phyloP scores from a whole-genome alignment of 2,329 filamentous ascomycete species.

The Talaromyces sp. region DNA sequence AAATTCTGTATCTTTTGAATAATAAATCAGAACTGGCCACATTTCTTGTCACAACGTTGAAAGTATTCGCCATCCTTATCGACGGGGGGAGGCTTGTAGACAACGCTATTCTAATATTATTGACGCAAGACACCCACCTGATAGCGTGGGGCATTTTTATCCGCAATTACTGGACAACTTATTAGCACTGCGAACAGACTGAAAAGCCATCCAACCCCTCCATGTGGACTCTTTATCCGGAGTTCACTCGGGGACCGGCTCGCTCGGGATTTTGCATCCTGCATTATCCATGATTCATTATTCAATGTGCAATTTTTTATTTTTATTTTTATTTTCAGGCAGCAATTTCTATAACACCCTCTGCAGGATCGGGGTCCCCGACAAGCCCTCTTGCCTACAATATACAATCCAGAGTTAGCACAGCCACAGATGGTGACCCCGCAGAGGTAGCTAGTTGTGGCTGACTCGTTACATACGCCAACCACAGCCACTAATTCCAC shows the following conservation, averaged over 20 bases:
- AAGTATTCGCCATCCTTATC: no score
- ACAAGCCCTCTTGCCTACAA: background rate
- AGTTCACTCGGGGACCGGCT: background rate
- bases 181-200: no score
- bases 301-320: no score
- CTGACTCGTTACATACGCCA: background rate
- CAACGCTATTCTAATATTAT: background rate
- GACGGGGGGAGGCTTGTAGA: no score
- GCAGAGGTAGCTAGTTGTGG: background rate
- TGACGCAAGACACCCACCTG: background rate
- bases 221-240: background rate
- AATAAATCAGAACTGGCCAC: no score
- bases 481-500: background rate
- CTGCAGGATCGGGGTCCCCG: background rate
- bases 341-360: background rate
- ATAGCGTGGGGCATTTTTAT: background rate
- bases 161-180: no score
- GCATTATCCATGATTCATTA: background rate
- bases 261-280: background rate
- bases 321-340: background rate
- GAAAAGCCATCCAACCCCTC: background rate
- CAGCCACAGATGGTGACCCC: background rate
- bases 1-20: no score
- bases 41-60: no score
- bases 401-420: background rate